Conservation (phyloP, 192 early-diverging fungal genomes). For the Umbelopsis sp. region DNA sequence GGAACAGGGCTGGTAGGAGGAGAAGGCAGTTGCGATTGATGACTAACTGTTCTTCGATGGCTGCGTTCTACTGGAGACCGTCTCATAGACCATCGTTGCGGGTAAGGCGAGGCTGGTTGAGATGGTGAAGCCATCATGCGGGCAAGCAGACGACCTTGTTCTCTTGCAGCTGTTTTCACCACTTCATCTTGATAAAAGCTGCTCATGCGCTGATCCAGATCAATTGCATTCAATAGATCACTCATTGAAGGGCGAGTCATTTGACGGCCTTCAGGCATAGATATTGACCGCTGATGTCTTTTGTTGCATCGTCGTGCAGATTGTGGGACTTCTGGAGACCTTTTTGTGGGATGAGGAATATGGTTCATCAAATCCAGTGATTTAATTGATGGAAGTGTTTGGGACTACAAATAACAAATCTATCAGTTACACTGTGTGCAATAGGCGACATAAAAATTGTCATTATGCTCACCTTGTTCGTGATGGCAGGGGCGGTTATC, state of each 20-base stretch:
- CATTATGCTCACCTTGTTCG: not conserved
- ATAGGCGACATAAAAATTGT: not conserved
- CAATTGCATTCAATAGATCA: slow-evolving; percentile 33
- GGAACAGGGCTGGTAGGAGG: slow-evolving; percentile 11
- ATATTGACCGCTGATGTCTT: slow-evolving; percentile 15
- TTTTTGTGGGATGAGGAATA: slow-evolving; percentile 6
- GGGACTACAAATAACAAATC: not conserved
- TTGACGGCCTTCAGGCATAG: slow-evolving; percentile 7
- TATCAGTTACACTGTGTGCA: not conserved
- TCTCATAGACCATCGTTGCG: not conserved
- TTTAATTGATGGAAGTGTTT: slow-evolving; percentile 1
- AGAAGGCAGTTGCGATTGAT: slow-evolving; percentile 1
- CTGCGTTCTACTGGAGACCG: not conserved
- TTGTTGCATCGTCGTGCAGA: not conserved
- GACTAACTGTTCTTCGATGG: not conserved
- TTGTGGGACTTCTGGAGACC: not conserved
- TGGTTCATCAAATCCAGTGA: slow-evolving; percentile 16
- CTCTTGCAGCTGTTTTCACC: slow-evolving; percentile 18
- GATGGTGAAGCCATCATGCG: slow-evolving; percentile 20
- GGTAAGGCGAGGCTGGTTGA: not conserved
- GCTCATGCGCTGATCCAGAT: slow-evolving; percentile 35
- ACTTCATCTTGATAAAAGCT: slow-evolving; percentile 29
- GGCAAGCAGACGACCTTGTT: slow-evolving; percentile 18
- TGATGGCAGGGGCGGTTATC: not conserved
- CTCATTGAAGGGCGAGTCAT: slow-evolving; percentile 24